phyloP scores from a whole-genome alignment of 2,329 filamentous ascomycete species.

The Myriosclerotinia duriaeana region DNA sequence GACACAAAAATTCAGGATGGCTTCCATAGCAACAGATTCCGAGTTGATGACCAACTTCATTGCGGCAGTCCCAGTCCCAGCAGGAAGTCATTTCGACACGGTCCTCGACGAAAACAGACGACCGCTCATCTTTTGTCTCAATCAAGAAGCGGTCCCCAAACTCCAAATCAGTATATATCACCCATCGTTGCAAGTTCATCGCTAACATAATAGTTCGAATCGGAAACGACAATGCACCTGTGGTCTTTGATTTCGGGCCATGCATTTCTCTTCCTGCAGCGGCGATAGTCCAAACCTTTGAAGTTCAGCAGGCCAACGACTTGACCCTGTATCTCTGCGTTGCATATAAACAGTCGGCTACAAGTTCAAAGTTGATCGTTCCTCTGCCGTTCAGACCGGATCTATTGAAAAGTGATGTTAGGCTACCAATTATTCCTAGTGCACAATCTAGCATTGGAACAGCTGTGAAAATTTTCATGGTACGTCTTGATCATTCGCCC shows the following conservation, averaged over 20 bases:
- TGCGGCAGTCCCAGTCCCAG: background rate
- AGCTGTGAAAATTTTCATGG: conserved; percentile 2
- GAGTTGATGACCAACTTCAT: conserved; percentile 5
- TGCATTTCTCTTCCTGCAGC: conserved; percentile 1
- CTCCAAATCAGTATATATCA: conserved; percentile 2
- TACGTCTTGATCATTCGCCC: background rate
- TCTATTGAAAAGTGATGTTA: conserved; percentile 1
- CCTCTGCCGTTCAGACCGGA: background rate
- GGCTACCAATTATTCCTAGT: background rate
- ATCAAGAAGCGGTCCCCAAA: background rate
- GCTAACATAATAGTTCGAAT: background rate
- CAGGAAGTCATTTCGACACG: conserved; percentile 8
- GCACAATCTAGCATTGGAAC: conserved; percentile 1
- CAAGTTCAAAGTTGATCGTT: background rate
- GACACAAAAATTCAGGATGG: background rate
- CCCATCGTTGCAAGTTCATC: background rate
- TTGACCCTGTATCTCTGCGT: background rate
- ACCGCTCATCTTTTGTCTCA: background rate
- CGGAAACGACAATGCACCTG: background rate
- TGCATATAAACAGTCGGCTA: background rate
- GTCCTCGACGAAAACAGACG: background rate
- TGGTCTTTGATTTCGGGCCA: background rate
- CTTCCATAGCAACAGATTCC: conserved; percentile 5
- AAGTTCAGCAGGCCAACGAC: background rate
- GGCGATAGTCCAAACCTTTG: background rate